Conservation (phyloP, 495 filamentous ascomycete species). For the Bacidia gigantensis region DNA sequence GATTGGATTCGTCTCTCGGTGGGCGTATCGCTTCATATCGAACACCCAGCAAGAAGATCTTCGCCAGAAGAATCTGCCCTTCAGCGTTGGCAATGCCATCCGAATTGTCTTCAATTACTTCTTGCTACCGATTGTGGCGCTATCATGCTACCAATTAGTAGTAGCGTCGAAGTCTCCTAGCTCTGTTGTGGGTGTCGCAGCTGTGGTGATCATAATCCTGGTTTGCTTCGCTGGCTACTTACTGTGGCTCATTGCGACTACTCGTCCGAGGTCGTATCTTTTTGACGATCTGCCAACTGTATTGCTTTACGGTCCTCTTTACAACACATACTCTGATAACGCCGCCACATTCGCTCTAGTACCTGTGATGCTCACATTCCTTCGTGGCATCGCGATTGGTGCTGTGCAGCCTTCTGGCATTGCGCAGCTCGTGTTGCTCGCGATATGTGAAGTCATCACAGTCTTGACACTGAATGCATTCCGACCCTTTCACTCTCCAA, state of each 20-base stretch:
- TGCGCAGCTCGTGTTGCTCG: slow-evolving; percentile 79
- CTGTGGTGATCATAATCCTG: slow-evolving; percentile 55
- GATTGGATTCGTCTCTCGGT: slow-evolving; percentile 58
- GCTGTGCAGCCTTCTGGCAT: slow-evolving; percentile 87
- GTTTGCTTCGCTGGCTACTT: slow-evolving; percentile 65
- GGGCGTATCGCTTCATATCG: slow-evolving; percentile 54
- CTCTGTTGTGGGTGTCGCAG: slow-evolving; percentile 56
- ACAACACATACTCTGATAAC: slow-evolving; percentile 90
- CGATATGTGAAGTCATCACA: slow-evolving; percentile 84
- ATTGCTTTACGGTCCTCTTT: slow-evolving; percentile 84
- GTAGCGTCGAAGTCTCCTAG: slow-evolving; percentile 51
- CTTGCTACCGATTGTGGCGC: slow-evolving; percentile 66
- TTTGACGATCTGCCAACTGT: slow-evolving; percentile 90
- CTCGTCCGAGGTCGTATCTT: slow-evolving; percentile 67
- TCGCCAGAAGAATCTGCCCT: slow-evolving; percentile 83
- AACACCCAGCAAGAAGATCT: slow-evolving; percentile 73
- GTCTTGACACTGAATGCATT: slow-evolving; percentile 82
- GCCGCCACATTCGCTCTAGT: slow-evolving; percentile 77
- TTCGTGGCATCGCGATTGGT: slow-evolving; percentile 82
- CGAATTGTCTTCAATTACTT: slow-evolving; percentile 88
- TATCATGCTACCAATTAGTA: slow-evolving; percentile 88
- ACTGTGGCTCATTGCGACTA: slow-evolving; percentile 60
- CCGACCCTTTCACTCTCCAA: slow-evolving; percentile 75
- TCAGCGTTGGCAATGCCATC: slow-evolving; percentile 73
- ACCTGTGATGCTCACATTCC: slow-evolving; percentile 65